Evolutionary conservation across 768 basidiomycete genomes (phyloP), one percentile per base, ranked within the genome.

Genomic region (Xerocomellus intermedius): DNA sequence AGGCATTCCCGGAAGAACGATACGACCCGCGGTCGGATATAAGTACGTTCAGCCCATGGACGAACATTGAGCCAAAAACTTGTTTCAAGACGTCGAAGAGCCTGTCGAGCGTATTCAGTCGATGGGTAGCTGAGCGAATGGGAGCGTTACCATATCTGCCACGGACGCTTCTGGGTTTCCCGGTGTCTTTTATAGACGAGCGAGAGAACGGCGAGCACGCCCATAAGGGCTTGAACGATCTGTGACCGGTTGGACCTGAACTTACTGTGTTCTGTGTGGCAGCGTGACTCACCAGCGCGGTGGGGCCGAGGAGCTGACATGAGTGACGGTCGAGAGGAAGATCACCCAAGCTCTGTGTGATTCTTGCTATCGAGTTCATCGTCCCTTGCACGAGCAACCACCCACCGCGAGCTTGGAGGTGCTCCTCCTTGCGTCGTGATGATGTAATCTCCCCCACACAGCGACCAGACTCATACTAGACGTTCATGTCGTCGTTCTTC

Each of bases 81-180:
- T 98, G 95, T 70, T 97, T 97, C 3, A 86, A 87, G 5, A 97
- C 89, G 64, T 97, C 94, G 69, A 91, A 94, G n/a, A 89, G 67
- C 93, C 91, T 93, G 30, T 22, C 42, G 42, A 55, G 24, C 19
- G n/a, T n/a, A 14, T 30, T 60, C 41, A 62, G 60, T 30, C n/a
- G n/a, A 53, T 42, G 33, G 13, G 24, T 22, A 17, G 26, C 19
- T 38, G 46, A 39, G 24, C 9, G 10, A 26, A 13, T 32, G 33
- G 48, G 33, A 7, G 54, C 59, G 83, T 55, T 62, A 89, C 93
- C 96, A 98, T 74, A 97, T 96, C 62, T 81, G 78, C 96, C 96
- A 98, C 19, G 86, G 89, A 28, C 96, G 82, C 68, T 86, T 91
- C 16, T 85, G 86, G 26, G 79, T 77, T 74, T 98, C 96, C 61